Base-by-base conservation (phyloP, 768 basidiomycete species). In the Hericium erinaceus region DNA sequence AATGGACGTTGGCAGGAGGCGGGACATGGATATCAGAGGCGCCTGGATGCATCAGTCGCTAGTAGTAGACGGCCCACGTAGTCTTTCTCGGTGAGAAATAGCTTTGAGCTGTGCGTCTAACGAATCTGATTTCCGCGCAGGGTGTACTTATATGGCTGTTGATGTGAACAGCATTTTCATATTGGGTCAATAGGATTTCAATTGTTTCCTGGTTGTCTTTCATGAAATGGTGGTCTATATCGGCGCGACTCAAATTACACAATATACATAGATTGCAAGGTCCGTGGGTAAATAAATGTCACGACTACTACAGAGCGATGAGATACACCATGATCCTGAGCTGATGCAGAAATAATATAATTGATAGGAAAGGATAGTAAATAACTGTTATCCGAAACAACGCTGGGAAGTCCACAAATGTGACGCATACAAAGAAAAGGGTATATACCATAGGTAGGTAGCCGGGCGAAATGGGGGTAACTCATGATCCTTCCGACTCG, bases 401-500 rank as follows among this genome's bases (percentile, higher is more conserved):
- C 44, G 20, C n/a, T 18, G n/a, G 44, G 44, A 46, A 20, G 41
- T 13, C n/a, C 44, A 46, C 16, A 46, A 20, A 16, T 46, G n/a
- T 39, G 37, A 58, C 49, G 55, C 33, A 39, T 57, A 57, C 57
- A 39, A 39, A 50, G 54, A 48, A 44, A 41, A 56, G 44, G 58
- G 55, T 59, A 24, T 39, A 12, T 37, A 12, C 33, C 24, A 20
- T 22, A 20, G 56, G 57, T 57, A 52, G 37, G 59, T 61, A 53
- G 28, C 18, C 26, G 39, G 44, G n/a, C 44, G 20, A 16, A 16
- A 13, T n/a, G 50, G 50, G 33, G 68, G 58, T 60, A 48, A 41
- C 46, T 60, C 61, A 69, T 59, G 65, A 52, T 48, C 62, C 64
- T 53, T 88, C 88, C 61, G 77, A 72, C 69, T 93, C 95, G 64